A percentile compares a stretch with the other conserved stretches of the same genome.
Conservation (phyloP, 768 basidiomycete species). For the Termitomyces sp. region DNA sequence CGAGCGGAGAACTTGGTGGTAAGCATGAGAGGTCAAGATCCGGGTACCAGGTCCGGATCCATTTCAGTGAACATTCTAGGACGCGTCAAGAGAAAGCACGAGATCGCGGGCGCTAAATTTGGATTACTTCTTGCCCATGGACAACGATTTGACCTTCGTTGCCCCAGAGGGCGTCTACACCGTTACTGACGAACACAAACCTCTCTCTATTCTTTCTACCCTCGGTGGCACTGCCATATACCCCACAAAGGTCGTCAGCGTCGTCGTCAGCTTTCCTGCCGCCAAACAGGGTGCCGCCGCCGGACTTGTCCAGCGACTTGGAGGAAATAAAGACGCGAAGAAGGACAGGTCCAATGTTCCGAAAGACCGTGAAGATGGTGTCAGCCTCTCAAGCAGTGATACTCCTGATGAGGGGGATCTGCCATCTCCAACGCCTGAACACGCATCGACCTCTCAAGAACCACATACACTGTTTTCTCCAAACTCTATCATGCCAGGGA, state of each 20-base stretch:
- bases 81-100: constrained; percentile 11
- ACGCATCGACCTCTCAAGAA: constrained; percentile 24
- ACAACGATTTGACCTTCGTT: constrained; percentile 80
- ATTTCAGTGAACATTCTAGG: background rate
- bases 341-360: constrained; percentile 38
- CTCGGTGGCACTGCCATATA: constrained; percentile 33
- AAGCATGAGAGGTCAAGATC: constrained; percentile 41
- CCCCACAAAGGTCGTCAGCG: constrained; percentile 59
- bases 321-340: constrained; percentile 61
- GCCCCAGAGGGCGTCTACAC: constrained; percentile 90
- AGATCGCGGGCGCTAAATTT: constrained; percentile 5
- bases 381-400: constrained; percentile 79
- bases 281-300: constrained; percentile 49
- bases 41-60: constrained; percentile 18
- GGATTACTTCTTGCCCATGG: constrained; percentile 38
- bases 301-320: constrained; percentile 62
- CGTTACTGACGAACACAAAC: constrained; percentile 81
- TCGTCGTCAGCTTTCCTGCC: constrained; percentile 58
- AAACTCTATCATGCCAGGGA: constrained; percentile 32
- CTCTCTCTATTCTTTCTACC: constrained; percentile 35
- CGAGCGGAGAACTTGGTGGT: constrained; percentile 25
- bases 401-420: constrained; percentile 57
- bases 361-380: constrained; percentile 59
- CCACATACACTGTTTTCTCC: constrained; percentile 59
- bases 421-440: constrained; percentile 34